Conservation (phyloP, 75 land plant genomes). For the Sequoiadendron giganteum region DNA sequence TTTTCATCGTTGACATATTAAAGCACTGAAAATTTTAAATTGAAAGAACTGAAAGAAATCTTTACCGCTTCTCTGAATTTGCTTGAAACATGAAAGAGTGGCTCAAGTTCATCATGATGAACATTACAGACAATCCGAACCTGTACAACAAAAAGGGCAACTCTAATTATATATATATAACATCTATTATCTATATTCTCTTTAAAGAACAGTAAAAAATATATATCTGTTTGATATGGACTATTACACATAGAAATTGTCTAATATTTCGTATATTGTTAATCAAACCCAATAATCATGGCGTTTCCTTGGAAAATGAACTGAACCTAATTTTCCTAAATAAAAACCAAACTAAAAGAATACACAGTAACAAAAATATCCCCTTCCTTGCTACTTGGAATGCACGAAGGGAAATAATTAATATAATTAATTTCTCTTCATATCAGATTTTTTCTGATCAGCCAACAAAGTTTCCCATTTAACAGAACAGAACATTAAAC, state of each 20-base stretch:
- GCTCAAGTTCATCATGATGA: neutral
- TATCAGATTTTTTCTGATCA: no score
- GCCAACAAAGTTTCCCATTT: no score
- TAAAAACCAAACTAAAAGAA: neutral
- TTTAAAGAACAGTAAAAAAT: no score
- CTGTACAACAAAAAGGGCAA: neutral
- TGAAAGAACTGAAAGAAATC: neutral
- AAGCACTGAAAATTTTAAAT: neutral
- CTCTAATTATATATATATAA: neutral
- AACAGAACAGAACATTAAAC: no score
- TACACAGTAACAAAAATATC: no score
- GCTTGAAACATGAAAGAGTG: neutral
- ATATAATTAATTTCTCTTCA: no score
- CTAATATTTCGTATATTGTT: no score
- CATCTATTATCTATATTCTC: no score
- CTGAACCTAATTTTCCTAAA: neutral
- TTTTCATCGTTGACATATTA: neutral
- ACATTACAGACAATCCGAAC: neutral
- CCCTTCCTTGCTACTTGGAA: no score
- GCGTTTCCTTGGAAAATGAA: no score
- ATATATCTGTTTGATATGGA: neutral
- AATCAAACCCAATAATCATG: no score
- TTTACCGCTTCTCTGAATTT: constrained; percentile 1
- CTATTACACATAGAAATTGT: neutral
- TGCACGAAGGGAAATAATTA: no score